Conservation (phyloP, 305 asterid genomes). For the Ruellia speciosa region DNA sequence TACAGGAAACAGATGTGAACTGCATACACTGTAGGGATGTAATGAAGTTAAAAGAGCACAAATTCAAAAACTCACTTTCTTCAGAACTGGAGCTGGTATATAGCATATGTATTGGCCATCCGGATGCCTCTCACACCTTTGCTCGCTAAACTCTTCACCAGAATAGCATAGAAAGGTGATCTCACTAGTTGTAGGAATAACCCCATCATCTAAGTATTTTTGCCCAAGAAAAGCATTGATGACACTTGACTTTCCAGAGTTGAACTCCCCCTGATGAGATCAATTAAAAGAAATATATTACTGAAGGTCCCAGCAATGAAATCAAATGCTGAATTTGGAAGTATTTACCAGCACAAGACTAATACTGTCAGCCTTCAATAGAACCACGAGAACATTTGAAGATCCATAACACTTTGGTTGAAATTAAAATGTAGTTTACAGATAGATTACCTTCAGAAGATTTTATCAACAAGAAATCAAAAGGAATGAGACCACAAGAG, state of each 20-base stretch:
- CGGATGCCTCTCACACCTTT: slow-evolving; percentile 81
- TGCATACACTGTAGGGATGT: too few relatives aligned
- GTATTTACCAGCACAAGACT: too few relatives aligned
- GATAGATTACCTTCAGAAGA: too few relatives aligned
- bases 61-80: slow-evolving; percentile 56
- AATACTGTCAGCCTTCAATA: too few relatives aligned
- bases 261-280: slow-evolving; percentile 79
- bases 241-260: slow-evolving; percentile 92
- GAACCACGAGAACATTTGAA: too few relatives aligned
- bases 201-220: slow-evolving; percentile 81
- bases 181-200: slow-evolving; percentile 92
- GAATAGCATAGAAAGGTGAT: slow-evolving; percentile 81
- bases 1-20: too few relatives aligned
- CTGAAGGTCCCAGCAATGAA: slow-evolving; percentile 13
- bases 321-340: too few relatives aligned
- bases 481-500: too few relatives aligned
- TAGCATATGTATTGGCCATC: slow-evolving; percentile 95
- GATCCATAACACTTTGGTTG: too few relatives aligned
- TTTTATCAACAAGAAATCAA: too few relatives aligned
- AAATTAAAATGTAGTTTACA: too few relatives aligned
- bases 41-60: not conserved
- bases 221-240: slow-evolving; percentile 95
- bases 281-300: slow-evolving; percentile 23
- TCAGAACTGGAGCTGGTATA: slow-evolving; percentile 78
- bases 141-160: slow-evolving; percentile 41